phyloP scores from a whole-genome alignment of 257 asterid species.

The Galeopsis tetrahit region DNA sequence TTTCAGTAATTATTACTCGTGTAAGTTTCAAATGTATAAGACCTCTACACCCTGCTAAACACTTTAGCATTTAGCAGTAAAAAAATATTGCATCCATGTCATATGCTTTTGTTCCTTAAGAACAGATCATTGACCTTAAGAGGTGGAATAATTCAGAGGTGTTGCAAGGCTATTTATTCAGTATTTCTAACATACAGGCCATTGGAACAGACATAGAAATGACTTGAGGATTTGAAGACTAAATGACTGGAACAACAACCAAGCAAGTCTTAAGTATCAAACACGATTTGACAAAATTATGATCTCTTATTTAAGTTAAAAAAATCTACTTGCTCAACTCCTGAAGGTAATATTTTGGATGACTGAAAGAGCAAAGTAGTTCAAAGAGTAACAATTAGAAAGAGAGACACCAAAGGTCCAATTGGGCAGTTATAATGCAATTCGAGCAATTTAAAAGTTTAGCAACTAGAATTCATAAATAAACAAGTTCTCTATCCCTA shows the following conservation, averaged over 20 bases:
- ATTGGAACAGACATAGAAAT: not conserved
- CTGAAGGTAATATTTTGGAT: slow-evolving; percentile 9
- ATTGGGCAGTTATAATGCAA: not conserved
- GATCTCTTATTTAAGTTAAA: not conserved
- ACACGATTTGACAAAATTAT: not conserved
- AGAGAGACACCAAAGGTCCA: not conserved
- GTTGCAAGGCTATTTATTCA: not conserved
- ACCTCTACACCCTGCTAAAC: slow-evolving; percentile 12
- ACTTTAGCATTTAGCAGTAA: not conserved
- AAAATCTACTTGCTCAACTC: not conserved
- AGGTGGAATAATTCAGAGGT: not conserved
- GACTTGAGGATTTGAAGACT: not conserved
- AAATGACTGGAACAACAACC: not conserved
- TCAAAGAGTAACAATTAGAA: not conserved
- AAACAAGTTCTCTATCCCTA: not conserved
- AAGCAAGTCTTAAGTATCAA: slow-evolving; percentile 4
- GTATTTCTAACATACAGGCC: slow-evolving; percentile 1
- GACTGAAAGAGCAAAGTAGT: not conserved
- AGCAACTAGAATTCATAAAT: not conserved
- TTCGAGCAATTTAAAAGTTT: not conserved
- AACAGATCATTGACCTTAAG: slow-evolving; percentile 1
- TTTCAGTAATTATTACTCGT: not conserved
- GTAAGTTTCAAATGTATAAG: not conserved
- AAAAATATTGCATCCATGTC: not conserved
- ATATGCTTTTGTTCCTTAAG: slow-evolving; percentile 5